These are phyloP conservation scores for Metschnikowia vanudenii DNA, from an alignment of 805 yeast genomes.

Conservation along the genomic window DNA sequence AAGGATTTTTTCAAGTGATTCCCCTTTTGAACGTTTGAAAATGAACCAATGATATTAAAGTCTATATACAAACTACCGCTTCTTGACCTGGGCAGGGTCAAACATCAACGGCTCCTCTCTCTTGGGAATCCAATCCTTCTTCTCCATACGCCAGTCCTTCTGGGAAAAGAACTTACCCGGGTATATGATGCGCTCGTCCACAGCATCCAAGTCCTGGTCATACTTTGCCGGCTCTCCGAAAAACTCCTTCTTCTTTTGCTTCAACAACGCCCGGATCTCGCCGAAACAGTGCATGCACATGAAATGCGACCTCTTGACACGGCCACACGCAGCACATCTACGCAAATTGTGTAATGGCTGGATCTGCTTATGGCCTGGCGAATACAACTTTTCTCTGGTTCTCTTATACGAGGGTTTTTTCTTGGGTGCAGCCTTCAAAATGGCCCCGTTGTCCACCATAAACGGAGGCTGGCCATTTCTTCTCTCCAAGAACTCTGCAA, in stretches of 20 bases:
- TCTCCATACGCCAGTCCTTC: slow-evolving; percentile 29
- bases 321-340: slow-evolving; percentile 95
- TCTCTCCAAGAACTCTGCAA: slow-evolving; percentile 40
- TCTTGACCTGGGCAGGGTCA: slow-evolving; percentile 27
- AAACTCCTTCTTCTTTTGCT: slow-evolving; percentile 38
- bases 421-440: slow-evolving; percentile 87
- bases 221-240: slow-evolving; percentile 32
- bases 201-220: slow-evolving; percentile 50
- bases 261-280: slow-evolving; percentile 77
- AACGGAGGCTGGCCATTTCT: slow-evolving; percentile 36
- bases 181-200: slow-evolving; percentile 64
- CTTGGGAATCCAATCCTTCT: slow-evolving; percentile 45
- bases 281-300: slow-evolving; percentile 90
- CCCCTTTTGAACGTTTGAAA: too few species aligned
- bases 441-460: slow-evolving; percentile 61
- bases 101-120: slow-evolving; percentile 43
- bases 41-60: background rate
- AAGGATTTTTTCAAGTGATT: too few species aligned
- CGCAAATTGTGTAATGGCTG: slow-evolving; percentile 73
- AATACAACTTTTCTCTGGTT: slow-evolving; percentile 78
- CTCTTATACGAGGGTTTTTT: slow-evolving; percentile 87
- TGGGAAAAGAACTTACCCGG: slow-evolving; percentile 62
- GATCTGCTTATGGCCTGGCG: slow-evolving; percentile 79
- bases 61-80: slow-evolving; percentile 14
- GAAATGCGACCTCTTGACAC: slow-evolving; percentile 83